Percentiles rank a stretch among this genome's conserved stretches.
These are phyloP conservation scores for Curvularia eragrostidis DNA, from an alignment of 2,329 filamentous ascomycete genomes.

Conservation along the genomic window DNA sequence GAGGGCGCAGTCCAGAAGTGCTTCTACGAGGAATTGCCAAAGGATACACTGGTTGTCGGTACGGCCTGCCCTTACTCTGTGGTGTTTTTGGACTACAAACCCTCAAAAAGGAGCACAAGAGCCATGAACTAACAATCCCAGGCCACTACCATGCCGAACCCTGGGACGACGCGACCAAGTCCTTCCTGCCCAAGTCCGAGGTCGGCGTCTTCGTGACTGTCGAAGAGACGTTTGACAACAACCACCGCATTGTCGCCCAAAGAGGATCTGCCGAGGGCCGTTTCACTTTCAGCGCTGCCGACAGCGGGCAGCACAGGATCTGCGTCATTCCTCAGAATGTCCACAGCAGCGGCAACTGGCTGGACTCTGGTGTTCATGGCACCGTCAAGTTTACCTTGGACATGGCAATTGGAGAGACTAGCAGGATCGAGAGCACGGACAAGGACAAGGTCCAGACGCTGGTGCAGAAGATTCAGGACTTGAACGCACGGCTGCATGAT, in stretches of 20 bases:
- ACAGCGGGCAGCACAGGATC: constrained; percentile 93
- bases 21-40: constrained; percentile 97
- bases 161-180: constrained; percentile 72
- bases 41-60: constrained; percentile 95
- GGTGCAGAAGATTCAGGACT: constrained; percentile 83
- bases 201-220: constrained; percentile 90
- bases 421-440: constrained; percentile 89
- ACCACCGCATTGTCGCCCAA: constrained; percentile 94
- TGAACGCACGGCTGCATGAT: constrained; percentile 86
- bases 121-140: constrained; percentile 40
- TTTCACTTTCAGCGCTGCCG: constrained; percentile 95
- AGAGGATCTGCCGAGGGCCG: constrained; percentile 76
- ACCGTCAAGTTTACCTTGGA: constrained; percentile 86
- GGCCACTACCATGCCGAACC: constrained; percentile 88
- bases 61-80: constrained; percentile 37
- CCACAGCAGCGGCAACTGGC: constrained; percentile 73
- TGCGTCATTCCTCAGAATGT: constrained; percentile 89
- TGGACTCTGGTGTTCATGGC: constrained; percentile 71
- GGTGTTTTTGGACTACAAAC: not conserved
- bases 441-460: constrained; percentile 93
- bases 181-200: constrained; percentile 75
- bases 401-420: constrained; percentile 92
- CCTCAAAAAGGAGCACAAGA: not conserved
- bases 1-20: constrained; percentile 87
- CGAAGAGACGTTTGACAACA: constrained; percentile 96